Evolutionary conservation across 2,329 filamentous ascomycete genomes (phyloP), one percentile per base, ranked within the genome.

Genomic region (Cordyceps cateniannulata): DNA sequence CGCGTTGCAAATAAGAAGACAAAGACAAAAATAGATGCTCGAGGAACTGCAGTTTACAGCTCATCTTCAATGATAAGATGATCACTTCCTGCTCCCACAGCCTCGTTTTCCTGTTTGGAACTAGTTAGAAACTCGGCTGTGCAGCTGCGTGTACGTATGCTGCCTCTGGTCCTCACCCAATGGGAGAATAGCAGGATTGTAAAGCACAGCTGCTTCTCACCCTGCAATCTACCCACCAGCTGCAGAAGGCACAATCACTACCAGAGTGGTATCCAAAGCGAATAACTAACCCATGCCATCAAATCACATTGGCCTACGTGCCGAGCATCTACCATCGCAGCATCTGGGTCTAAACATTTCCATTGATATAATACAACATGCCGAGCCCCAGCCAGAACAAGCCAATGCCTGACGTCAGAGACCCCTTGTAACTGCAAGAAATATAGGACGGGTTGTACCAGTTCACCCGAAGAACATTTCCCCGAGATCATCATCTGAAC

Each of bases 321-420:
- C n/a, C 60, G 62, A 63, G 66, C 65, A 65, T 64, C n/a, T n/a
- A 65, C 51, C 63, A 59, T 63, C 67, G 67, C 63, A 64, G 62
- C 63, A 63, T 67, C 63, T n/a, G n/a, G n/a, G n/a, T n/a, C n/a
- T n/a, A n/a, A n/a, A n/a, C n/a, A n/a, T n/a, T n/a, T n/a, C n/a
- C n/a, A n/a, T n/a, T n/a, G n/a, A n/a, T n/a, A n/a, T n/a, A n/a
- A n/a, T n/a, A n/a, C n/a, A n/a, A n/a, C n/a, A 63, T 64, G 66
- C 67, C 20, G 49, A 38, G 8, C 38, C 44, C 20, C 38, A 10
- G n/a, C 44, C 48, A 45, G 27, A 8, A 48, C 24, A 58, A 58
- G 22, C 5, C 32, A 32, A 50, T 50, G 45, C 12, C 55, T 42
- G 24, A 10, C 24, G 25, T 44, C 24, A 7, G 24, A 54, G 24